A percentile compares a stretch with the other conserved stretches of the same genome.
Evolutionary conservation across 176 grass and related monocot species (phyloP).

Genomic region (Typha latifolia): DNA sequence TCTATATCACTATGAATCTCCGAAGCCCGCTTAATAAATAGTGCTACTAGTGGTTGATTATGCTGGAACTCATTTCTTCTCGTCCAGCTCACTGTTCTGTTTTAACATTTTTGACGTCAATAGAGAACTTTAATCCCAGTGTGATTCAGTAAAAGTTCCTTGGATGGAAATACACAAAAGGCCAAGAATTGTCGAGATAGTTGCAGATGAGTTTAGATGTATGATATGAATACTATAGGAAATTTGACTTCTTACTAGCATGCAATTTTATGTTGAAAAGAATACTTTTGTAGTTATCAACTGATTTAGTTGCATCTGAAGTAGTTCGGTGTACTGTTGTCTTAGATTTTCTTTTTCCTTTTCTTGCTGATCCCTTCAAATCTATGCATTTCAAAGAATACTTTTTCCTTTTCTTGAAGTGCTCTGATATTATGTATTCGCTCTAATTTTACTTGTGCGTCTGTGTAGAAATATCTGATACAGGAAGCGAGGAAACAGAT

Average conservation of each 20-base stretch:
- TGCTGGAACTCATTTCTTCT: no score
- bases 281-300: neutral
- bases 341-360: neutral
- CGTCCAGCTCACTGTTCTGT: no score
- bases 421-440: neutral
- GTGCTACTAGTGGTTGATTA: no score
- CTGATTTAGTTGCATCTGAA: neutral
- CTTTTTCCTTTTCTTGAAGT: neutral
- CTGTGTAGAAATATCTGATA: constrained; percentile 12
- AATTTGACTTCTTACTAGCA: neutral
- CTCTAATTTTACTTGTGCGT: neutral
- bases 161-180: no score
- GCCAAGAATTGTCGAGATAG: neutral
- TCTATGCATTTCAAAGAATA: no score
- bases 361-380: no score
- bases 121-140: no score
- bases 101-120: no score
- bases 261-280: neutral
- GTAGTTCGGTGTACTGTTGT: neutral
- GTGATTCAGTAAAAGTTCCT: no score
- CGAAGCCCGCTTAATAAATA: neutral
- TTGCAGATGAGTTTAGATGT: neutral
- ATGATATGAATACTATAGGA: neutral
- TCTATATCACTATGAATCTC: neutral
- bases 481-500: constrained; percentile 19